Evolutionary conservation across 2,329 filamentous ascomycete genomes (phyloP).

Genomic region (Zasmidium cellare): DNA sequence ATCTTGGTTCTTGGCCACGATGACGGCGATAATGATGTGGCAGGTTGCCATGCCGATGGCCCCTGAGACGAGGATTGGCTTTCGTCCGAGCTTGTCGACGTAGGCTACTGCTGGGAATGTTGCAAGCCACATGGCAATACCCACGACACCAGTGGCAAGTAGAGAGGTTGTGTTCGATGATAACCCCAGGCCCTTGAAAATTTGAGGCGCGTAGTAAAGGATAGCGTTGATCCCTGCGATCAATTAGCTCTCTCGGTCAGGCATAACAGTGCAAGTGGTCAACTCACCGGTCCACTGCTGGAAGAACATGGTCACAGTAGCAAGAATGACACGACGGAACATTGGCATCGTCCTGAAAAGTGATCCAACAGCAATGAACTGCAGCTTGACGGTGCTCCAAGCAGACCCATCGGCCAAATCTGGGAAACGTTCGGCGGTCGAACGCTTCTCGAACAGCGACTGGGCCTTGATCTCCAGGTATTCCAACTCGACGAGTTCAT

Average conservation of each 20-base stretch:
- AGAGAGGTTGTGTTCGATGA: conserved; percentile 53
- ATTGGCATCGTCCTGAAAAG: conserved; percentile 66
- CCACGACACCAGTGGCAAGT: conserved; percentile 70
- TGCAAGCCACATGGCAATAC: conserved; percentile 68
- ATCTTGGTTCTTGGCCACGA: conserved; percentile 64
- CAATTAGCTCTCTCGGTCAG: not conserved
- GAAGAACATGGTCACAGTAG: conserved; percentile 48
- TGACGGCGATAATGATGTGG: conserved; percentile 54
- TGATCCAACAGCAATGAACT: conserved; percentile 66
- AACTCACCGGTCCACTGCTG: conserved; percentile 51
- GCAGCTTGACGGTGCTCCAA: conserved; percentile 64
- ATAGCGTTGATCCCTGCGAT: conserved; percentile 42
- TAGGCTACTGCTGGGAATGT: conserved; percentile 66
- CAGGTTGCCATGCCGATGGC: conserved; percentile 45
- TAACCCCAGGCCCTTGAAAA: conserved; percentile 50
- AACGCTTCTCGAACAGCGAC: conserved; percentile 73
- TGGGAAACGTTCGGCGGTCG: conserved; percentile 67
- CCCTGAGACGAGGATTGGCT: conserved; percentile 39
- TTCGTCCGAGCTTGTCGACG: conserved; percentile 58
- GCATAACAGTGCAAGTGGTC: not conserved
- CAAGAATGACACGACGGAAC: conserved; percentile 66
- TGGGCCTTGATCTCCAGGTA: conserved; percentile 83
- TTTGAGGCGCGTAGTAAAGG: conserved; percentile 51
- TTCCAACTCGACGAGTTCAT: conserved; percentile 71
- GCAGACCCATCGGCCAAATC: conserved; percentile 60